phyloP scores from a whole-genome alignment of 1,284 basidiomycete genomes.

The Boletus mariae region DNA sequence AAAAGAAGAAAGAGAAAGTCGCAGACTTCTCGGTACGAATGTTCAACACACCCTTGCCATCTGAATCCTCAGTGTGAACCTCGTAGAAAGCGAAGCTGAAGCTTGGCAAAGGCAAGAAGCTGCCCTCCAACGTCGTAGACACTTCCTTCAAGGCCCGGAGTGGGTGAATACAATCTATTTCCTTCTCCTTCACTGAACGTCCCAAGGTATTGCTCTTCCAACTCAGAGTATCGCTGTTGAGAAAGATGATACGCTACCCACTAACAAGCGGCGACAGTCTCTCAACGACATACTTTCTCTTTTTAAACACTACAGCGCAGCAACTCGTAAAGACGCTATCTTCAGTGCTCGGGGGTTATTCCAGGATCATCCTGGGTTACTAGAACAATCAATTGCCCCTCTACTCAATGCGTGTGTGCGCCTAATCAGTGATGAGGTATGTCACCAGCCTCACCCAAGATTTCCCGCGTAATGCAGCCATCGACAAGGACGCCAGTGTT shows the following conservation, averaged over 20 bases:
- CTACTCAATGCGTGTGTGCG: constrained; percentile 69
- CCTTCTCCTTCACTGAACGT: constrained; percentile 8
- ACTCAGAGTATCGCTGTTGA: constrained; percentile 69
- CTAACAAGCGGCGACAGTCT: constrained; percentile 73
- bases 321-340: constrained; percentile 80
- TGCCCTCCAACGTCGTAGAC: constrained; percentile 83
- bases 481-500: constrained; percentile 56
- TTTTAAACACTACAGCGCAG: constrained; percentile 80
- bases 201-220: constrained; percentile 88
- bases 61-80: constrained; percentile 7
- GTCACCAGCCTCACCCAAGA: constrained; percentile 6
- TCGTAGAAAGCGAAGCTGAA: constrained; percentile 91
- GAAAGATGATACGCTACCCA: constrained; percentile 55
- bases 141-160: constrained; percentile 94
- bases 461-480: not conserved
- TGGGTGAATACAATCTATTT: constrained; percentile 34
- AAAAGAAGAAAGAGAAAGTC: constrained; percentile 82
- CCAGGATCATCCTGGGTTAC: constrained; percentile 56
- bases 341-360: constrained; percentile 80
- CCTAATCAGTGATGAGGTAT: constrained; percentile 79
- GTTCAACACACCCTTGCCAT: not conserved
- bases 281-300: constrained; percentile 79
- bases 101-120: constrained; percentile 91
- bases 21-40: constrained; percentile 79
- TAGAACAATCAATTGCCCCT: constrained; percentile 56